A percentile compares a stretch with the other conserved stretches of the same genome.
These are phyloP conservation scores for Fonsecaea multimorphosa DNA, from an alignment of 2,329 filamentous ascomycete species.

Conservation along the genomic window DNA sequence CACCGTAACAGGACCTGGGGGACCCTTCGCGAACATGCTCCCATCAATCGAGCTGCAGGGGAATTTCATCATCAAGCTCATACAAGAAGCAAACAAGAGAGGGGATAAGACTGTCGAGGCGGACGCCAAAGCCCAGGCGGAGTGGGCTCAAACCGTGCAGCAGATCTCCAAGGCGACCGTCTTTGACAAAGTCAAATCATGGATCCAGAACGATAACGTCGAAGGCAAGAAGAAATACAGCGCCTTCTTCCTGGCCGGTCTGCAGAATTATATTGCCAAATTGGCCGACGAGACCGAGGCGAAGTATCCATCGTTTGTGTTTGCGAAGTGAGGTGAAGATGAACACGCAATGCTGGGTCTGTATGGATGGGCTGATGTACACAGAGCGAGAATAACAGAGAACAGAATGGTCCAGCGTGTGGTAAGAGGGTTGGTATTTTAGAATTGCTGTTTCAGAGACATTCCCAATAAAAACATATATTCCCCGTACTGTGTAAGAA, in stretches of 20 bases:
- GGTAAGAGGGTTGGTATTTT: no score
- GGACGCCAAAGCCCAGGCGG: conserved; percentile 52
- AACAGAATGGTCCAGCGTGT: no score
- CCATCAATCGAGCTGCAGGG: conserved; percentile 58
- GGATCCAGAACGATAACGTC: conserved; percentile 60
- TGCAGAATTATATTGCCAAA: conserved; percentile 6
- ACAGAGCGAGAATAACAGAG: no score
- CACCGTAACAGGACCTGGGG: conserved; percentile 61
- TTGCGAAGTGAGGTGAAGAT: not conserved
- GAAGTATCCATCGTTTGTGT: conserved; percentile 1
- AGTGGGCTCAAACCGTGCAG: conserved; percentile 57
- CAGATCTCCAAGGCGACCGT: conserved; percentile 43
- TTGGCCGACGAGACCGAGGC: not conserved
- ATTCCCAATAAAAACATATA: no score
- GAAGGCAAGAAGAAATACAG: conserved; percentile 54
- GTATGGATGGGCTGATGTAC: no score
- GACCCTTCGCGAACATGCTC: conserved; percentile 62
- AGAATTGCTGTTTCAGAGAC: no score
- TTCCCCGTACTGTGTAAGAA: no score
- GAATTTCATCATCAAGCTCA: conserved; percentile 16
- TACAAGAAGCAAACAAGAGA: conserved; percentile 51
- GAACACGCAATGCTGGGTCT: no score
- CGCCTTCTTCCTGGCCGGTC: conserved; percentile 17
- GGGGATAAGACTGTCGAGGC: conserved; percentile 52
- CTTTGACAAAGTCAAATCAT: conserved; percentile 56